phyloP scores from a whole-genome alignment of 495 filamentous ascomycete species.

The Hypoxylon trugodes region DNA sequence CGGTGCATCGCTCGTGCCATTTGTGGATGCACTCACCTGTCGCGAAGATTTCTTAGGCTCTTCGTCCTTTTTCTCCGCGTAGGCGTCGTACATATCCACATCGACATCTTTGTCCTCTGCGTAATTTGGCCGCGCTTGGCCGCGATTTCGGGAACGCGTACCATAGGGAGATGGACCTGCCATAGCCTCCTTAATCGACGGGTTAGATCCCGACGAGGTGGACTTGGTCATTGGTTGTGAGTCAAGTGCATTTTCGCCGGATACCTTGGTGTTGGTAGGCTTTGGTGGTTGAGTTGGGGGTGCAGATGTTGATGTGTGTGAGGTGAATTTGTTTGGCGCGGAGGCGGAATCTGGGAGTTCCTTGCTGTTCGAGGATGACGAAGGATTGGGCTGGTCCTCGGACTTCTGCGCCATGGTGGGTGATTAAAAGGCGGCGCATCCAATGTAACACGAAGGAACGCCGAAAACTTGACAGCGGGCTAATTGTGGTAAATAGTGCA shows the following conservation, averaged over 20 bases:
- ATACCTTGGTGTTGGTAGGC: slow-evolving; percentile 36
- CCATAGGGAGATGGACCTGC: slow-evolving; percentile 77
- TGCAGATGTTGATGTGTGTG: slow-evolving; percentile 40
- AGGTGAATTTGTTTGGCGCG: slow-evolving; percentile 39
- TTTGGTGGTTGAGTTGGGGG: slow-evolving; percentile 31
- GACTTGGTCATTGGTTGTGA: slow-evolving; percentile 58
- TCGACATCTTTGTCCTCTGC: slow-evolving; percentile 96
- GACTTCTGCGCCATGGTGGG: slow-evolving; percentile 49
- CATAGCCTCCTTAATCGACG: slow-evolving; percentile 49
- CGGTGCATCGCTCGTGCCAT: slow-evolving; percentile 40
- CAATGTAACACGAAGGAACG: slow-evolving; percentile 46
- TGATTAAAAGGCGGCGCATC: slow-evolving; percentile 45
- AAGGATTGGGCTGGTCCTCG: slow-evolving; percentile 48
- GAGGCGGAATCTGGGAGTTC: slow-evolving; percentile 38
- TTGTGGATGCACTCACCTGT: slow-evolving; percentile 45
- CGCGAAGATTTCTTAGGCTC: slow-evolving; percentile 59
- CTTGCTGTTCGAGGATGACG: slow-evolving; percentile 45
- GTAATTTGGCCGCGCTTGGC: slow-evolving; percentile 86
- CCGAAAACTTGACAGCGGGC: slow-evolving; percentile 42
- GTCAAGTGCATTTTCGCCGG: slow-evolving; percentile 40
- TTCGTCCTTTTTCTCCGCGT: slow-evolving; percentile 59
- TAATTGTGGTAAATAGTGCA: slow-evolving; percentile 32
- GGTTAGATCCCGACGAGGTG: slow-evolving; percentile 49
- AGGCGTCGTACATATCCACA: slow-evolving; percentile 70
- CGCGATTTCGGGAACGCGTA: slow-evolving; percentile 92